Evolutionary conservation across 148 eudicot species (phyloP).

Genomic region (Amaranthus hypochondriacus): DNA sequence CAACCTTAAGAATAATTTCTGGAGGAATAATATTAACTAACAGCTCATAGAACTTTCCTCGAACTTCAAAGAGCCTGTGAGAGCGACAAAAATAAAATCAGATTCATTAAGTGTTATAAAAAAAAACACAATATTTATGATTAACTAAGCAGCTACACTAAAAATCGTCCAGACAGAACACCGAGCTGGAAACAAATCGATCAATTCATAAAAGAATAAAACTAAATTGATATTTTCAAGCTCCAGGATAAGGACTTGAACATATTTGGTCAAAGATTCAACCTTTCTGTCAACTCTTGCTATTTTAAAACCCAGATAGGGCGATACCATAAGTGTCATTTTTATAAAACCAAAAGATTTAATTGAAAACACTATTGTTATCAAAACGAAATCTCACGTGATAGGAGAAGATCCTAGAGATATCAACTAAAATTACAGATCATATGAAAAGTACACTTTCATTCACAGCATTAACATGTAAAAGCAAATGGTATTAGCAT

Average conservation of each 20-base stretch:
- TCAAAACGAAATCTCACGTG: too few relatives aligned
- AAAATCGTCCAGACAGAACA: neutral
- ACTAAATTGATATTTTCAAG: too few relatives aligned
- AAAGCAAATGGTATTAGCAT: too few relatives aligned
- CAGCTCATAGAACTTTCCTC: slow-evolving; percentile 86
- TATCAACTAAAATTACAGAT: too few relatives aligned
- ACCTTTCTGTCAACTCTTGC: neutral
- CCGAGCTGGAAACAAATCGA: neutral
- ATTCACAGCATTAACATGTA: too few relatives aligned
- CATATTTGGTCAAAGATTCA: neutral
- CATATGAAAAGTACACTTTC: too few relatives aligned
- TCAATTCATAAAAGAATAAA: neutral
- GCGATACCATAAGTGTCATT: neutral
- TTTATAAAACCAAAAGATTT: neutral
- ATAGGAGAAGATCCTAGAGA: too few relatives aligned
- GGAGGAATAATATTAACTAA: slow-evolving; percentile 84
- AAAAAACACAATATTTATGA: too few relatives aligned
- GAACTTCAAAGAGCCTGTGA: slow-evolving; percentile 79
- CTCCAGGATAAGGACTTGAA: neutral
- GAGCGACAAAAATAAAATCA: neutral
- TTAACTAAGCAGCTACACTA: too few relatives aligned
- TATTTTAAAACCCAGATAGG: neutral
- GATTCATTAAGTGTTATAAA: neutral
- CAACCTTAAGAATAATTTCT: slow-evolving; percentile 77
- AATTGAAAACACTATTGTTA: too few relatives aligned